Evolutionary conservation across 1,284 basidiomycete species (phyloP).

Genomic region (Coniophora puteana): DNA sequence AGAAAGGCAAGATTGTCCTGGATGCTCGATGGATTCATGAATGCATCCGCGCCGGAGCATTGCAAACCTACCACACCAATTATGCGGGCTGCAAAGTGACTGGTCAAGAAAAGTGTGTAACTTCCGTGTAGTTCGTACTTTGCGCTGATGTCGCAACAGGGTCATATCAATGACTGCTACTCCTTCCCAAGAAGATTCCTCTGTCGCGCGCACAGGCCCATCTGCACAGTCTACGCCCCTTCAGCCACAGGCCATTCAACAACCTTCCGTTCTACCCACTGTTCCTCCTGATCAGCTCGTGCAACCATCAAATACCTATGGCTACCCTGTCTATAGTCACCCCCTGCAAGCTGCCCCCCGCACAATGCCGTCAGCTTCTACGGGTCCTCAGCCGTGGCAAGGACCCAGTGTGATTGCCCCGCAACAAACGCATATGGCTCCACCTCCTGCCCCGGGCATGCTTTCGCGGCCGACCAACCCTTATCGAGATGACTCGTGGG

Average conservation of each 20-base stretch:
- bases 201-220: constrained; percentile 15
- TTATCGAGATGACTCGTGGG: constrained; percentile 50
- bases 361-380: constrained; percentile 40
- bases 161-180: constrained; percentile 30
- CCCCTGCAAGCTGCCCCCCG: constrained; percentile 38
- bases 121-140: neutral
- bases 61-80: constrained; percentile 70
- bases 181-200: constrained; percentile 29
- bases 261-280: constrained; percentile 20
- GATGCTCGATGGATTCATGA: constrained; percentile 68
- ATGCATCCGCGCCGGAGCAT: constrained; percentile 59
- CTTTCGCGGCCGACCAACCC: constrained; percentile 42
- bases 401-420: constrained; percentile 55
- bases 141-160: constrained; percentile 14
- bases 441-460: constrained; percentile 40
- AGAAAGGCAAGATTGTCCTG: constrained; percentile 75
- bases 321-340: constrained; percentile 44
- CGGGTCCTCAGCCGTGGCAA: constrained; percentile 62
- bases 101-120: constrained; percentile 63
- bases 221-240: constrained; percentile 26
- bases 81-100: constrained; percentile 78
- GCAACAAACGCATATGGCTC: constrained; percentile 57
- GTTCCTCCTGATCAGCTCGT: constrained; percentile 26
- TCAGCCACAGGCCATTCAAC: constrained; percentile 25
- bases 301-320: constrained; percentile 34